Conservation (phyloP, 2,329 filamentous ascomycete genomes). For the Domatiomyces globalis region DNA sequence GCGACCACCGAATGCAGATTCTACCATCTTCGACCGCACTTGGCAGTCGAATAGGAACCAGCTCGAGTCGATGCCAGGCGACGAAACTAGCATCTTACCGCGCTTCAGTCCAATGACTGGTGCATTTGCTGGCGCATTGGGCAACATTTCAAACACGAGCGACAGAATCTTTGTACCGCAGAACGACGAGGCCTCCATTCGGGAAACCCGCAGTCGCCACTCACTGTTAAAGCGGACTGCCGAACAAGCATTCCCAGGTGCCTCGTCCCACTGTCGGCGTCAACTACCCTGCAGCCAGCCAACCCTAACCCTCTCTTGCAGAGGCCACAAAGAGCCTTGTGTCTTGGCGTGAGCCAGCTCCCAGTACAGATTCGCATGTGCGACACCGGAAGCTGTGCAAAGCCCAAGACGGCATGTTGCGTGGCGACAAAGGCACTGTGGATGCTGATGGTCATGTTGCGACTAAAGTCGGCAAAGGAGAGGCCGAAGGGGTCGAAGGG, state of each 20-base stretch:
- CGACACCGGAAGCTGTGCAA: constrained; percentile 22
- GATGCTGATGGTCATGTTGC: constrained; percentile 26
- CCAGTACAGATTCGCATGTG: no score
- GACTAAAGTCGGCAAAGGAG: constrained; percentile 14
- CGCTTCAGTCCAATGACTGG: constrained; percentile 12
- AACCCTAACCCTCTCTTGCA: neutral
- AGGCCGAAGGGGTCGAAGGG: constrained; percentile 23
- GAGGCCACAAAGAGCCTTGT: neutral
- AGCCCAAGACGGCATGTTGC: constrained; percentile 25
- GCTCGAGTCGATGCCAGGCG: neutral
- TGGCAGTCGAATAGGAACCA: neutral
- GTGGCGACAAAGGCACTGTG: constrained; percentile 28
- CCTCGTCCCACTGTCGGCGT: neutral
- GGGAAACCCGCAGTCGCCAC: neutral
- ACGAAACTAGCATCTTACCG: constrained; percentile 11
- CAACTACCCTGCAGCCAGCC: neutral
- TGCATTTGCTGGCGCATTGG: constrained; percentile 5
- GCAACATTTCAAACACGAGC: constrained; percentile 7
- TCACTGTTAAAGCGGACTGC: neutral
- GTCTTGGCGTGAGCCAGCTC: no score
- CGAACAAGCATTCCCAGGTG: neutral
- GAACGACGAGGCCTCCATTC: neutral
- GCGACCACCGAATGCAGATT: neutral
- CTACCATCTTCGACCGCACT: neutral
- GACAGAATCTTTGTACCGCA: constrained; percentile 1